A percentile compares a stretch with the other conserved stretches of the same genome.
phyloP scores from a whole-genome alignment of 1,284 basidiomycete genomes.

The Microbotryum violaceum region DNA sequence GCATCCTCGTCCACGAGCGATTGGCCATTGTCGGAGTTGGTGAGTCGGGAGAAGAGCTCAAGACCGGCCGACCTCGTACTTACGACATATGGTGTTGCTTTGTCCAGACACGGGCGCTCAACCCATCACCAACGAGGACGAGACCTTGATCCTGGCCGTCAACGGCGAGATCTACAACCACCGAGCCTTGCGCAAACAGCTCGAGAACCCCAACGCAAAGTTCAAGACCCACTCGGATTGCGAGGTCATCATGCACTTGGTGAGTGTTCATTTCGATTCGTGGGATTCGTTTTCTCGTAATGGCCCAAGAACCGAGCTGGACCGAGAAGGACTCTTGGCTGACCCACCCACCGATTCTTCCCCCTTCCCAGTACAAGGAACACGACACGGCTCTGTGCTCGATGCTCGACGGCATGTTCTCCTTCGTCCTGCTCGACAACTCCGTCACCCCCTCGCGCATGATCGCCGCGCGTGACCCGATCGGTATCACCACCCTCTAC shows the following conservation, averaged over 20 bases:
- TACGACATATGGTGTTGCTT: not conserved
- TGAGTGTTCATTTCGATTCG: conserved; percentile 42
- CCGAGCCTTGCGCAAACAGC: conserved; percentile 63
- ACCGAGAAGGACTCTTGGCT: not conserved
- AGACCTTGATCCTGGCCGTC: conserved; percentile 78
- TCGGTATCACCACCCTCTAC: conserved; percentile 97
- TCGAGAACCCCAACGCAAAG: conserved; percentile 56
- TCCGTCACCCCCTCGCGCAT: conserved; percentile 79
- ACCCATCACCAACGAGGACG: conserved; percentile 81
- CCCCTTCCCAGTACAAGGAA: conserved; percentile 63
- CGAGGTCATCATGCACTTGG: conserved; percentile 90
- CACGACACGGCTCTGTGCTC: conserved; percentile 60
- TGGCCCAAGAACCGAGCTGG: too few species aligned
- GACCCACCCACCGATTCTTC: not conserved
- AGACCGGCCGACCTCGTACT: too few species aligned
- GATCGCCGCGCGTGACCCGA: conserved; percentile 92
- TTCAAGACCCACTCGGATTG: conserved; percentile 99
- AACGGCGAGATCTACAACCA: conserved; percentile 99
- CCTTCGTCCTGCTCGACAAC: conserved; percentile 92
- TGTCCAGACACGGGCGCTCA: conserved; percentile 89
- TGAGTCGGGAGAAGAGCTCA: conserved; percentile 45
- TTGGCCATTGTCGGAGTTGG: conserved; percentile 97
- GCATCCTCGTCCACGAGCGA: conserved; percentile 50
- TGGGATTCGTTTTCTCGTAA: too few species aligned
- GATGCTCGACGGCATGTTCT: conserved; percentile 97